Evolutionary conservation across 768 basidiomycete species (phyloP).

Genomic region (Collybiopsis confluens): DNA sequence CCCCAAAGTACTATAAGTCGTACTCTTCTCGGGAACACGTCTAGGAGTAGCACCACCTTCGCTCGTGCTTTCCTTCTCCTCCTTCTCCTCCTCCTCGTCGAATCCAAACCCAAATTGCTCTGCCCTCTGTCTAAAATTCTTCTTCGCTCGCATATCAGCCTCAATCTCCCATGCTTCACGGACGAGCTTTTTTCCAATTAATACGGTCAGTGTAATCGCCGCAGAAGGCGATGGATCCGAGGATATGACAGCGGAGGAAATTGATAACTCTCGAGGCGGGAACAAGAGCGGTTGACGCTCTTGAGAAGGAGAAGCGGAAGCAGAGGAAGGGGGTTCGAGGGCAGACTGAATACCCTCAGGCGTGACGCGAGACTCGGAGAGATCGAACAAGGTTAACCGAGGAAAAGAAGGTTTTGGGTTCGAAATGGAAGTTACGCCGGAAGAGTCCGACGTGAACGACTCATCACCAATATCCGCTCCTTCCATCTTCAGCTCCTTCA

Average conservation of each 20-base stretch:
- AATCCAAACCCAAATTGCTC: slow-evolving; percentile 44
- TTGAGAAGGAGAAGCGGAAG: no score
- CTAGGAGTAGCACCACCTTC: background rate
- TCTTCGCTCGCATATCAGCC: slow-evolving; percentile 51
- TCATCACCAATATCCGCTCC: slow-evolving; percentile 58
- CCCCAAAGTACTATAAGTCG: background rate
- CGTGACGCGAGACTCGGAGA: slow-evolving; percentile 62
- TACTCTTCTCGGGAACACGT: background rate
- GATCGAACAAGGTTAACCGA: slow-evolving; percentile 52
- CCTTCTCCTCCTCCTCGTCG: slow-evolving; percentile 36
- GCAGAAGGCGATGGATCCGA: slow-evolving; percentile 12
- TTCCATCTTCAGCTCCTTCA: slow-evolving; percentile 57
- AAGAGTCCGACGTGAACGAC: slow-evolving; percentile 42
- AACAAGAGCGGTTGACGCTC: no score
- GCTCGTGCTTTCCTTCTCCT: background rate
- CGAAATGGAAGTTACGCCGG: slow-evolving; percentile 18
- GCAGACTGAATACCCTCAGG: slow-evolving; percentile 39
- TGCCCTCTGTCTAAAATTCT: slow-evolving; percentile 20
- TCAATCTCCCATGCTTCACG: slow-evolving; percentile 82
- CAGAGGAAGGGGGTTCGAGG: slow-evolving; percentile 35
- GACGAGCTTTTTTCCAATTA: slow-evolving; percentile 66
- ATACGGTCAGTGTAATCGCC: slow-evolving; percentile 47
- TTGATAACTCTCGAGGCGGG: no score
- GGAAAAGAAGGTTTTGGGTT: slow-evolving; percentile 36
- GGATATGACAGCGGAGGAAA: no score